Evolutionary conservation across 768 basidiomycete genomes (phyloP), one percentile per base, ranked within the genome.

Genomic region (Tremella fuciformis): DNA sequence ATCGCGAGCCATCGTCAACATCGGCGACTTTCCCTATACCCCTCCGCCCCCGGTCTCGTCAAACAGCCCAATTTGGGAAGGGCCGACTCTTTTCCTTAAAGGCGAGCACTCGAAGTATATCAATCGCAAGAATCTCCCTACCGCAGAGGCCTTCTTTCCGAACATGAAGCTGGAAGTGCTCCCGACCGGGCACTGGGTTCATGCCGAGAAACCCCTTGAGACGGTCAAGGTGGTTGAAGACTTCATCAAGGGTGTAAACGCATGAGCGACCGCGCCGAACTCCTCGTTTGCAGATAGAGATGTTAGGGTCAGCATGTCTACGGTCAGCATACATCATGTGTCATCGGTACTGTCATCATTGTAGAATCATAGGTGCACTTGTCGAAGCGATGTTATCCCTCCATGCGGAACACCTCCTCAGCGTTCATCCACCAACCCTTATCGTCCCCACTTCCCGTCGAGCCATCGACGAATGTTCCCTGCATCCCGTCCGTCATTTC

Each of bases 151-250:
- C 25, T 89, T 89, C 76, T 96, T 94, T 78, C 91, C 91, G 0
- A 78, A 81, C 38, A 82, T 84, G 80, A 70, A 65, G 9, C 67
- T 93, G 8, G 82, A 85, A 68, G 81, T 77, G 22, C 76, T 94
- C 24, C 85, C 90, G 58, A 79, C 91, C 0, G 85, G 86, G 0
- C 92, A 97, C 76, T 97, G 92, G 92, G 87, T 93, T 18, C 91
- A 93, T 62, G 87, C 88, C 15, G 90, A 93, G 71, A 82, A 82
- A 82, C 80, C 81, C 8, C 60, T 63, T 22, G 79, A 80, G 65
- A 81, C 80, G 59, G 60, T 80, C 4, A 68, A 76, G 9, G 38
- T 78, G 16, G 78, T 82, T 1, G 67, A 68, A 34, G 63, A 71
- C 53, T 81, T 81, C 65, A 59, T 79, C 37, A 38, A 63, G 53